Evolutionary conservation across 163 green algal species (phyloP), one percentile per base, ranked within the genome.

Genomic region (Scenedesmus sp.): DNA sequence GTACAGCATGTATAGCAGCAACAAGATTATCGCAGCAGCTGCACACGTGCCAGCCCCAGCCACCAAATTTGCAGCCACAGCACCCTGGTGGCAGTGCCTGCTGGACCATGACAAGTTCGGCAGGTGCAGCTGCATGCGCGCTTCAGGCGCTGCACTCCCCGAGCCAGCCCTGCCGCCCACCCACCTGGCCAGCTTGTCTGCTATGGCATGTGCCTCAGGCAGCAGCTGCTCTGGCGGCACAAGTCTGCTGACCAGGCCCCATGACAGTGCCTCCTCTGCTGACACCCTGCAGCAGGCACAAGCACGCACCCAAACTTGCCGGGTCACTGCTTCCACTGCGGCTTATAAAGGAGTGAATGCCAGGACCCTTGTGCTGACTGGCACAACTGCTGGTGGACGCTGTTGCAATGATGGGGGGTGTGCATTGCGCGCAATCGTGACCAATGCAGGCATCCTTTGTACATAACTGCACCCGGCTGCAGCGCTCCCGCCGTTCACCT

Each of bases 231-330:
- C 94, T 40, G 89, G 24, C 18, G 91, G 85, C 18, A 97, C 91
- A 73, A 97, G 95, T 16, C 93, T 88, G 89, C 92, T 96, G 42
- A 96, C 92, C 18, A 96, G 90, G 0, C 95, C 94, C 49, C 61
- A 65, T 20, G 79, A 43, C 53, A 93, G 43, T 3, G 96, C 95
- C 83, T 97, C 94, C n/a, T 88, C 44, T 2, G 95, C 95, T 84
- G 24, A 89, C 53, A 96, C 90, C 87, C 94, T 95, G 61, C 86
- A 76, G 65, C 26, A 76, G 26, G 65, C 4, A 7, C 65, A 40
- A 7, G 30, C 26, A 70, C 20, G n/a, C 20, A 70, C 56, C 13
- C 13, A 12, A 61, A 22, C 10, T 3, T 22, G 51, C 51, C 24
- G 1, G 24, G 51, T 10, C 15, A n/a, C 56, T 70, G 20, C 51